Conservation (phyloP, 2,329 filamentous ascomycete species). For the Colletotrichum chlorophyti region DNA sequence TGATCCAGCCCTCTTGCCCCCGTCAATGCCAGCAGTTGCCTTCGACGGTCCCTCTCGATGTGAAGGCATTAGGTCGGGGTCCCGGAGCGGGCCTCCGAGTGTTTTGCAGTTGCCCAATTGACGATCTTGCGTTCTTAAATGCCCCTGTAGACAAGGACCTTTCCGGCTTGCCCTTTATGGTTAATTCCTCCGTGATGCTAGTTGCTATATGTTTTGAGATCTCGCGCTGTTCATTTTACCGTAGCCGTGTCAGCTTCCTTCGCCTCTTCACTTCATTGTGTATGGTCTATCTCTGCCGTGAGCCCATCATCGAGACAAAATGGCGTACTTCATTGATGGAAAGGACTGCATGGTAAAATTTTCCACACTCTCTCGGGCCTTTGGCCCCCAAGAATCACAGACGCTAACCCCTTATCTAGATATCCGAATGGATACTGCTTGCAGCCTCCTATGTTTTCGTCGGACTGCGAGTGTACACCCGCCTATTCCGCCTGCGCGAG, state of each 20-base stretch:
- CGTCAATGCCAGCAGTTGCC: background rate
- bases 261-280: background rate
- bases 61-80: no score
- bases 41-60: no score
- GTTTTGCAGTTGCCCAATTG: constrained; percentile 2
- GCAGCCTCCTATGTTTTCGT: constrained; percentile 36
- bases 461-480: constrained; percentile 39
- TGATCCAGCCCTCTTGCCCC: background rate
- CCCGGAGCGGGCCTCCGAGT: no score
- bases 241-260: background rate
- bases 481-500: constrained; percentile 38
- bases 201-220: background rate
- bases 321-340: constrained; percentile 33
- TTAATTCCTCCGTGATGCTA: background rate
- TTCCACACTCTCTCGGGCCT: no score
- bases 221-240: background rate
- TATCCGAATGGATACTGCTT: constrained; percentile 43
- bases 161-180: background rate
- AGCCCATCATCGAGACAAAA: constrained; percentile 8
- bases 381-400: no score
- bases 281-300: background rate
- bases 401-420: constrained; percentile 26
- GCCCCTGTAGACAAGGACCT: background rate
- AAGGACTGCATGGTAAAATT: constrained; percentile 34
- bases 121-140: background rate